These are phyloP conservation scores for Selaginella moellendorffii DNA, from an alignment of 75 land plant genomes.

Conservation along the genomic window DNA sequence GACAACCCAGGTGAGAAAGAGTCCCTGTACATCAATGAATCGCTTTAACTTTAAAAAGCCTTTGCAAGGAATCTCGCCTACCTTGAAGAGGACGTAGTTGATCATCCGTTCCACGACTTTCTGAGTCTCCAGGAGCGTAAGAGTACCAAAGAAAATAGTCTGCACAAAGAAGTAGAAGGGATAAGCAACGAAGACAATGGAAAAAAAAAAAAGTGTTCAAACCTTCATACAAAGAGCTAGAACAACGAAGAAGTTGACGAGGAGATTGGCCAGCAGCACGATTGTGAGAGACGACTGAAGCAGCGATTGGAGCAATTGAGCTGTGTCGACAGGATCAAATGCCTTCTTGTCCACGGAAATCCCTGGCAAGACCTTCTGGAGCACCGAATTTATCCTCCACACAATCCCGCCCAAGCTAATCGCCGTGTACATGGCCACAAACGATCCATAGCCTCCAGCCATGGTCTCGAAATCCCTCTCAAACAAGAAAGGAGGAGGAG, in stretches of 20 bases:
- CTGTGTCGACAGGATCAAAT: conserved; percentile 27
- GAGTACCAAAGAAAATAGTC: conserved; percentile 62
- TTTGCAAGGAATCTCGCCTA: too few relatives aligned
- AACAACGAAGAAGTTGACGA: conserved; percentile 46
- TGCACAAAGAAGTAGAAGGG: conserved; percentile 38
- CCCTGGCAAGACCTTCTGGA: conserved; percentile 25
- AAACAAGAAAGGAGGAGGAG: neutral
- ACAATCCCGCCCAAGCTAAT: conserved; percentile 51
- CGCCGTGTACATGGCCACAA: conserved; percentile 31
- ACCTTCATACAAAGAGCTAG: conserved; percentile 44
- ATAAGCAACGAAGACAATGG: too few relatives aligned
- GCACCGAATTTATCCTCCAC: conserved; percentile 38
- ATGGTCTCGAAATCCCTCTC: too few relatives aligned
- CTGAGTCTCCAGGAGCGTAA: conserved; percentile 54
- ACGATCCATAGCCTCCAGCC: neutral
- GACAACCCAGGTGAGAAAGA: conserved; percentile 66
- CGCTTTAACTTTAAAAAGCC: too few relatives aligned
- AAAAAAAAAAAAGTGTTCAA: neutral
- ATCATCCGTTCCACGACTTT: conserved; percentile 66
- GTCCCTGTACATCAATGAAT: too few relatives aligned
- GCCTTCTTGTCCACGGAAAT: conserved; percentile 13
- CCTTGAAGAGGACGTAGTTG: conserved; percentile 80
- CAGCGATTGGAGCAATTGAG: conserved; percentile 33
- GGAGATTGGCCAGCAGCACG: conserved; percentile 39
- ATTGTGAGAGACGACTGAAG: conserved; percentile 44